A percentile compares a stretch with the other conserved stretches of the same genome.
Evolutionary conservation across 495 filamentous ascomycete species (phyloP).

Genomic region (Talaromyces stipitatus): DNA sequence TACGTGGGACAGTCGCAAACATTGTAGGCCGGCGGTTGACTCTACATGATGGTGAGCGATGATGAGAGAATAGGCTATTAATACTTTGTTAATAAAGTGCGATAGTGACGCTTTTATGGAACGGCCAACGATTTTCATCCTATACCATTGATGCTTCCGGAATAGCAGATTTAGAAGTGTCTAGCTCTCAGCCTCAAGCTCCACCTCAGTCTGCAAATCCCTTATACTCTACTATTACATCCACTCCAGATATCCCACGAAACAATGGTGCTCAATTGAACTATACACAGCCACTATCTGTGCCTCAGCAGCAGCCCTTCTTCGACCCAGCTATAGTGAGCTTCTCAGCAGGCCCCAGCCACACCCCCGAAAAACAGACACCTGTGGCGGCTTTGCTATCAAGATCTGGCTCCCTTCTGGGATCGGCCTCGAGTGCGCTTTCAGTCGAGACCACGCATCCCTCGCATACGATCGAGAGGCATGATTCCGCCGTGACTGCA

Average conservation of each 20-base stretch:
- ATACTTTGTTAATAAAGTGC: slow-evolving; percentile 1
- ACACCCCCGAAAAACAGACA: slow-evolving; percentile 5
- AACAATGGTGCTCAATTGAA: neutral
- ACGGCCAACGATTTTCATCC: slow-evolving; percentile 34
- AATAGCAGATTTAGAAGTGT: slow-evolving; percentile 52
- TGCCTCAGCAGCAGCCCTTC: slow-evolving; percentile 23
- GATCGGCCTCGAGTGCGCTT: neutral
- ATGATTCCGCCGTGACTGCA: slow-evolving; percentile 18
- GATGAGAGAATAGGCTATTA: neutral
- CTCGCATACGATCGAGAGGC: slow-evolving; percentile 8
- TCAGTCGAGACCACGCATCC: slow-evolving; percentile 3
- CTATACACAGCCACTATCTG: neutral
- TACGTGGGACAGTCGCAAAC: slow-evolving; percentile 66
- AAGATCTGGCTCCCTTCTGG: neutral
- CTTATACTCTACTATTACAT: neutral
- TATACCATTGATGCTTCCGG: slow-evolving; percentile 47
- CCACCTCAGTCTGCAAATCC: slow-evolving; percentile 12
- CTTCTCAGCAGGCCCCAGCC: slow-evolving; percentile 27
- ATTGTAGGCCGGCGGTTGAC: slow-evolving; percentile 68
- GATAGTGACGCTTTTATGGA: slow-evolving; percentile 43
- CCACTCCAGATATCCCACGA: neutral
- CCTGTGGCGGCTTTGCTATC: neutral
- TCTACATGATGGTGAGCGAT: slow-evolving; percentile 63
- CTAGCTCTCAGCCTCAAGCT: slow-evolving; percentile 18
- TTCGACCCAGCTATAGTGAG: slow-evolving; percentile 52